These are phyloP conservation scores for Phyllosticta ampelicida DNA, from an alignment of 2,329 filamentous ascomycete genomes.

Conservation along the genomic window DNA sequence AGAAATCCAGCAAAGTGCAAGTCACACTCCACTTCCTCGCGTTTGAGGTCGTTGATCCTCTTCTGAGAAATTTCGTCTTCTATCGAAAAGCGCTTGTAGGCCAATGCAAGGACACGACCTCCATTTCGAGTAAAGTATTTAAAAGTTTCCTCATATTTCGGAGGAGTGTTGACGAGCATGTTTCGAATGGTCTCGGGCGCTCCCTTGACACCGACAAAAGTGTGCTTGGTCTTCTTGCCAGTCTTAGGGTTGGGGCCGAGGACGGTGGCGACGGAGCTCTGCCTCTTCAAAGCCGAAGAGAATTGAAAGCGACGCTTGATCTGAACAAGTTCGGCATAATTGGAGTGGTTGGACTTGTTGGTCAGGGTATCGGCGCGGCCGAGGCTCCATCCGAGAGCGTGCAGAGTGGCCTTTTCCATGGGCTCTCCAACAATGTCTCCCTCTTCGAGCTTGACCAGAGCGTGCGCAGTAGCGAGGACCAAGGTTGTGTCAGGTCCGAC, in stretches of 20 bases:
- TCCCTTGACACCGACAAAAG: constrained; percentile 92
- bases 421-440: constrained; percentile 95
- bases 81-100: constrained; percentile 79
- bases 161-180: constrained; percentile 74
- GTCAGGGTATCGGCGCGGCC: constrained; percentile 77
- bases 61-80: constrained; percentile 72
- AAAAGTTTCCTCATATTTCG: constrained; percentile 93
- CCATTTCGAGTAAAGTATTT: constrained; percentile 97
- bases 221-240: constrained; percentile 67
- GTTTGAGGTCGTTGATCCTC: constrained; percentile 86
- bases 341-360: constrained; percentile 46
- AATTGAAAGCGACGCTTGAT: constrained; percentile 97
- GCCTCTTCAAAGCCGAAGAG: constrained; percentile 88
- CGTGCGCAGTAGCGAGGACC: constrained; percentile 89
- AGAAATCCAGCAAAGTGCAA: constrained; percentile 90
- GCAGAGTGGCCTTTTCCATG: constrained; percentile 95
- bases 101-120: constrained; percentile 84
- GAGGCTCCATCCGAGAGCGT: constrained; percentile 84
- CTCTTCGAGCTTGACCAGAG: constrained; percentile 90
- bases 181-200: constrained; percentile 94
- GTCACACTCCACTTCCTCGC: constrained; percentile 78
- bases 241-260: constrained; percentile 59
- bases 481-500: constrained; percentile 75
- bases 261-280: constrained; percentile 86
- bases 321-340: constrained; percentile 64